Evolutionary conservation across 768 basidiomycete species (phyloP), one percentile per base, ranked within the genome.

Genomic region (Dioszegia aurantiaca): DNA sequence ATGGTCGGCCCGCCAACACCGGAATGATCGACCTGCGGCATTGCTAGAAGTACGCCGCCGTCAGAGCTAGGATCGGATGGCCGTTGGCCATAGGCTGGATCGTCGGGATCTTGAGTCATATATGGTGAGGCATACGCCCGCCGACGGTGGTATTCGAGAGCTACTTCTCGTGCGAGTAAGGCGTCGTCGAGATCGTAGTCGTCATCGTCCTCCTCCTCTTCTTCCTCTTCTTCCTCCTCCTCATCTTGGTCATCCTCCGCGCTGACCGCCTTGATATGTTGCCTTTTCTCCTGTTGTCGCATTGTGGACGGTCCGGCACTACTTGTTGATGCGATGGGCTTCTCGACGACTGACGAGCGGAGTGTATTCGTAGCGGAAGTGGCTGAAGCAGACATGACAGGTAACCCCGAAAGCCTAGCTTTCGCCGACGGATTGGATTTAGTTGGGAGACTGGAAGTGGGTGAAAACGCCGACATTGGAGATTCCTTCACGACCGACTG

Each of bases 121-220:
- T 63, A 61, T 1, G 49, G 48, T 21, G 60, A 52, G 27, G 55
- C 33, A 48, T 68, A 68, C 9, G 63, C 63, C 11, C 58, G 62
- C 28, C 61, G 44, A n/a, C 59, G 59, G 51, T 72, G 70, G 33
- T 69, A 72, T 23, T 74, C 70, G 28, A 70, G 51, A 2, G 66
- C 68, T 9, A 71, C 61, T 52, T 68, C 64, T 14, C 64, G 40
- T 0, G 64, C 66, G 9, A 64, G 58, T 24, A 71, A 49, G 3
- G 70, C 70, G 30, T 68, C 61, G 26, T 72, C 68, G 23, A 71
- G 54, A 47, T 74, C 64, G 40, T 67, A 66, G 53, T 66, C 70
- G 56, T 74, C 66, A 30, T 68, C 61, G 12, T 68, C 66, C 2
- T 52, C 64, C 1, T 66, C 64, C 12, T 61, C 63, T 12, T 64